A percentile compares a stretch with the other conserved stretches of the same genome.
These are phyloP conservation scores for Diplosphaera chodatii DNA, from an alignment of 139 green algal species.

Conservation along the genomic window DNA sequence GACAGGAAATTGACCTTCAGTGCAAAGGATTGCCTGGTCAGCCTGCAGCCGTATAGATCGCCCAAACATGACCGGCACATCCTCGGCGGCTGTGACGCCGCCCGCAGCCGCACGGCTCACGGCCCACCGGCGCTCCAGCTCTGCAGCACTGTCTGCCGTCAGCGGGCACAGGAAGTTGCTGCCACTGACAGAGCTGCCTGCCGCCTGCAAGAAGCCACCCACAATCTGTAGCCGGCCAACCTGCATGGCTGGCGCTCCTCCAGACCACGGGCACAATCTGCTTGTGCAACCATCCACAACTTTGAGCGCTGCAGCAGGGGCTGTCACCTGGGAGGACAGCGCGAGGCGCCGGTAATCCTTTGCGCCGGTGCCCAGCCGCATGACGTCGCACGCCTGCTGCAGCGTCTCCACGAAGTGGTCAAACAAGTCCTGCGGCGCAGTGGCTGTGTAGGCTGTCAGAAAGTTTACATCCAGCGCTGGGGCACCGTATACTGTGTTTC, in stretches of 20 bases:
- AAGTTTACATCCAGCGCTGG: too few relatives aligned
- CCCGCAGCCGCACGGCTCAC: too few relatives aligned
- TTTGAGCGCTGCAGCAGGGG: too few relatives aligned
- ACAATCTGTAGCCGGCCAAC: too few relatives aligned
- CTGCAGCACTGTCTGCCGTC: neutral
- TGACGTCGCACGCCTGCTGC: slow-evolving; percentile 22
- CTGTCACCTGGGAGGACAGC: slow-evolving; percentile 6
- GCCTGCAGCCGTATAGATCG: slow-evolving; percentile 41
- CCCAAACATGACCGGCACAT: slow-evolving; percentile 64
- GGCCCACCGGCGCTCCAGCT: neutral
- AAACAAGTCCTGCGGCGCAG: slow-evolving; percentile 39
- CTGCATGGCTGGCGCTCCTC: too few relatives aligned
- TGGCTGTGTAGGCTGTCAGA: slow-evolving; percentile 39
- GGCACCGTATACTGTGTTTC: too few relatives aligned
- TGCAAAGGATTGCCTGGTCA: too few relatives aligned
- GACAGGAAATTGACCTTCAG: too few relatives aligned
- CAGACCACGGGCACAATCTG: too few relatives aligned
- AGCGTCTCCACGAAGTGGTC: slow-evolving; percentile 38
- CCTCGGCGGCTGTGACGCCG: too few relatives aligned
- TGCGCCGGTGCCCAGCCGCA: slow-evolving; percentile 22
- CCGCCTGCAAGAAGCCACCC: too few relatives aligned
- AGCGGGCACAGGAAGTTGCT: neutral
- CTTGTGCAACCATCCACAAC: too few relatives aligned
- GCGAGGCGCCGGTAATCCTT: slow-evolving; percentile 37
- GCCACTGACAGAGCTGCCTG: neutral